phyloP scores from a whole-genome alignment of 2,329 filamentous ascomycete species.

The Alternaria dauci region DNA sequence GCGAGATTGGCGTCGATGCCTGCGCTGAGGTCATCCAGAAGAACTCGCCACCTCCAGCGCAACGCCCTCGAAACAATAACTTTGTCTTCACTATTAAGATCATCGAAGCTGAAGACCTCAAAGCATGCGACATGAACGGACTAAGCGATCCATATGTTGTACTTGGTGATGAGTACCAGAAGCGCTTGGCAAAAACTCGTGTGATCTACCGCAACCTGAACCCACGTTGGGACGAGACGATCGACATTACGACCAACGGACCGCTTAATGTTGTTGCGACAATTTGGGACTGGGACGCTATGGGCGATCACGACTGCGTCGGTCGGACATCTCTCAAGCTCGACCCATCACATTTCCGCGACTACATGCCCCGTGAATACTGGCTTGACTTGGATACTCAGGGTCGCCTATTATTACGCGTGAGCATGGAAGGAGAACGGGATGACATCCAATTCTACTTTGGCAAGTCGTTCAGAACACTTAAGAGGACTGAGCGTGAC shows the following conservation, averaged over 20 bases:
- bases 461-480: conserved; percentile 91
- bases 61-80: conserved; percentile 75
- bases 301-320: conserved; percentile 97
- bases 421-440: conserved; percentile 98
- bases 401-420: conserved; percentile 83
- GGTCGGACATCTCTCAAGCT: conserved; percentile 96
- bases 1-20: conserved; percentile 87
- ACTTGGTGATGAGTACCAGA: conserved; percentile 96
- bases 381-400: conserved; percentile 98
- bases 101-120: conserved; percentile 95
- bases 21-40: conserved; percentile 83
- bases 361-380: conserved; percentile 94
- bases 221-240: conserved; percentile 95
- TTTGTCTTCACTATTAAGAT: conserved; percentile 99
- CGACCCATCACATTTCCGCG: conserved; percentile 96
- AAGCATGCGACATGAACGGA: conserved; percentile 95
- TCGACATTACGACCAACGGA: conserved; percentile 92
- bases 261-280: conserved; percentile 95
- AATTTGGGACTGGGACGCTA: conserved; percentile 97
- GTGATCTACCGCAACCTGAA: conserved; percentile 91
- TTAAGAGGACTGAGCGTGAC: conserved; percentile 95
- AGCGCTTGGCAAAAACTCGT: conserved; percentile 91
- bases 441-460: conserved; percentile 99
- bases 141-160: conserved; percentile 97
- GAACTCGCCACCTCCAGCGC: conserved; percentile 75